A percentile compares a stretch with the other conserved stretches of the same genome.
These are phyloP conservation scores for Ascosphaera apis DNA, from an alignment of 2,329 filamentous ascomycete genomes.

Conservation along the genomic window DNA sequence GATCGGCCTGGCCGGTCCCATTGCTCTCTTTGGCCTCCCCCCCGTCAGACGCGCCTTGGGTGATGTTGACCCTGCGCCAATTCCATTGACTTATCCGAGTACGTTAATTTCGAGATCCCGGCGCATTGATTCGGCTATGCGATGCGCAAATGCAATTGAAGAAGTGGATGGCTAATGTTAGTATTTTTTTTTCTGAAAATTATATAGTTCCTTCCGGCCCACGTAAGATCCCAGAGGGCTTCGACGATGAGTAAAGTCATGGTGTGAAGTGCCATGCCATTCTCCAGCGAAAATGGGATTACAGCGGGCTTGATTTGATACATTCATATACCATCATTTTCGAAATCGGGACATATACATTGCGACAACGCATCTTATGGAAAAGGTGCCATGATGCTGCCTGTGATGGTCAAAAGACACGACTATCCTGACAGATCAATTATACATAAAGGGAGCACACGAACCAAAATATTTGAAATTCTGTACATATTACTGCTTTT, in stretches of 20 bases:
- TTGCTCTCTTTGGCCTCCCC: slow-evolving; percentile 46
- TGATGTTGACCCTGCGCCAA: slow-evolving; percentile 44
- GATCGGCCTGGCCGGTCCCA: slow-evolving; percentile 50
- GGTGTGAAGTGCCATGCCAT: no score
- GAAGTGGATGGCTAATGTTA: neutral
- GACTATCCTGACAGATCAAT: no score
- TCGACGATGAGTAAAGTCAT: slow-evolving; percentile 19
- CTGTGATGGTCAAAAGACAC: no score
- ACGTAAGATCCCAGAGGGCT: slow-evolving; percentile 23
- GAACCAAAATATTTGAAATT: no score
- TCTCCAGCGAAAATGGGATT: no score
- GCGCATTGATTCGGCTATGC: neutral
- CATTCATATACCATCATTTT: no score
- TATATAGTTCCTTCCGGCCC: slow-evolving; percentile 22
- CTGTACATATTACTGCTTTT: no score
- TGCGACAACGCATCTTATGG: no score
- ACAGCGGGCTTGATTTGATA: no score
- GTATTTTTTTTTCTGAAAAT: slow-evolving; percentile 1
- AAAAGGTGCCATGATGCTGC: no score
- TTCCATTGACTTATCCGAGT: slow-evolving; percentile 89
- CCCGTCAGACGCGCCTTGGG: slow-evolving; percentile 50
- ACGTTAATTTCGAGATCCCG: slow-evolving; percentile 21
- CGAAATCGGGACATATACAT: no score
- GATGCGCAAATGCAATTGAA: neutral
- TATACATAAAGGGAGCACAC: no score